Evolutionary conservation across 73 alveolate genomes (phyloP), one percentile per base, ranked within the genome.

Genomic region (Blepharisma stoltei): DNA sequence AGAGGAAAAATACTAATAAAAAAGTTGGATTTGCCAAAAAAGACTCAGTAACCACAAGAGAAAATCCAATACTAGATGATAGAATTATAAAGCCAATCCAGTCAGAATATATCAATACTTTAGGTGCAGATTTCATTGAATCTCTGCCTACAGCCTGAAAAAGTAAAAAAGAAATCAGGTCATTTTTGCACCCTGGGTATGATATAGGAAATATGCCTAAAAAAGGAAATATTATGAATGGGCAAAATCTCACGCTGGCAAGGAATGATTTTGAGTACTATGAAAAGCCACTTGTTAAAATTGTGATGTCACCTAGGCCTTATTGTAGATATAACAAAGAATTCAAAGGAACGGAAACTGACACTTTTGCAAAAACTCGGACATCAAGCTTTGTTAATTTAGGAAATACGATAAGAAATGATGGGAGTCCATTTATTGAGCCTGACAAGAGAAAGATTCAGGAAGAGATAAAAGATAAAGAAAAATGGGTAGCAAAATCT

Each of bases 151-250:
- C 67, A 69, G 78, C 53, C 0, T 48, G 86, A 70, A 45, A 65
- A 6, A 27, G 86, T 7, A 78, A 78, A 48, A 68, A 52, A 67
- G 90, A 83, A 41, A 83, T 83, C 46, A 14, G 90, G 21, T 11
- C 76, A 23, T 77, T 78, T 80, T 78, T 83, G 5, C 90, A 83
- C 54, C 90, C 90, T 8, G 71, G 79, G n/a, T 20, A 75, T 8
- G 49, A 65, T 43, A 86, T 77, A 49, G 78, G 50, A 23, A 21
- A 38, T 7, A 65, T 83, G 23, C 90, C 90, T 5, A 78, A 78
- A 21, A 20, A 45, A 27, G 55, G 79, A 60, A 60, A n/a, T 14
- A 38, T 60, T 14, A n/a, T 60, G 38, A 60, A 60, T 5, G 73
- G 73, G 37, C 14, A n/a, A 14, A 60, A 60, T 25, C 46, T 60